Percentiles rank a stretch among this genome's conserved stretches.
phyloP scores from a whole-genome alignment of 176 grass and related monocot genomes.

The Aegilops umbellulata region DNA sequence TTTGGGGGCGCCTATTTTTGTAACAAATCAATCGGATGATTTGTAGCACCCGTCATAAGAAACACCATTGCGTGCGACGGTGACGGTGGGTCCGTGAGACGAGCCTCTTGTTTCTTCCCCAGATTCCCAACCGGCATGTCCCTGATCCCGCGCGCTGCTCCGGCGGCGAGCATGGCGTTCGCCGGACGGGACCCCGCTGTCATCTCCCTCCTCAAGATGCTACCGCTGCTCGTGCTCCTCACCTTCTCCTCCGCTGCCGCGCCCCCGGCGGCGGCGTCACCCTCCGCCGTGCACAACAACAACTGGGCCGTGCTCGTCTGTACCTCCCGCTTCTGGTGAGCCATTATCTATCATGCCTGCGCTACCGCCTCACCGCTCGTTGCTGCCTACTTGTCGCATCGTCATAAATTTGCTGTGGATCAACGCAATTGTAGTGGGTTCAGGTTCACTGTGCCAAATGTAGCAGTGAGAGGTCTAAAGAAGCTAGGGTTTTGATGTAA shows the following conservation, averaged over 20 bases:
- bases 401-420: not conserved
- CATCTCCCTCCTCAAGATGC: not conserved
- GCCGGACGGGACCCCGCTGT: not conserved
- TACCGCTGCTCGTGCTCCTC: not conserved
- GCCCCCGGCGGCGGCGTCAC: not conserved
- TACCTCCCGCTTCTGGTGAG: constrained; percentile 96
- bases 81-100: not conserved
- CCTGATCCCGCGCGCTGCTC: not conserved
- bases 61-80: too few species aligned
- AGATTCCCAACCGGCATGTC: constrained; percentile 1
- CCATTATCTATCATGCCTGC: not conserved
- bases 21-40: too few species aligned
- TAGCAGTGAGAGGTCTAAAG: not conserved
- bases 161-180: constrained; percentile 32
- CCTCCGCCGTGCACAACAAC: constrained; percentile 85
- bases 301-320: constrained; percentile 97
- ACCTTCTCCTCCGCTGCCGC: not conserved
- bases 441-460: not conserved
- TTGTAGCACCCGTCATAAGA: too few species aligned
- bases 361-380: not conserved
- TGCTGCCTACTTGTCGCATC: not conserved
- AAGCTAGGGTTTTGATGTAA: not conserved
- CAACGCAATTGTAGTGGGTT: not conserved
- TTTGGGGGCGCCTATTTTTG: too few species aligned
- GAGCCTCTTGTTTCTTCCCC: not conserved